Evolutionary conservation across 441 rosid genomes (phyloP), one percentile per base, ranked within the genome.

Genomic region (Eruca vesicaria): DNA sequence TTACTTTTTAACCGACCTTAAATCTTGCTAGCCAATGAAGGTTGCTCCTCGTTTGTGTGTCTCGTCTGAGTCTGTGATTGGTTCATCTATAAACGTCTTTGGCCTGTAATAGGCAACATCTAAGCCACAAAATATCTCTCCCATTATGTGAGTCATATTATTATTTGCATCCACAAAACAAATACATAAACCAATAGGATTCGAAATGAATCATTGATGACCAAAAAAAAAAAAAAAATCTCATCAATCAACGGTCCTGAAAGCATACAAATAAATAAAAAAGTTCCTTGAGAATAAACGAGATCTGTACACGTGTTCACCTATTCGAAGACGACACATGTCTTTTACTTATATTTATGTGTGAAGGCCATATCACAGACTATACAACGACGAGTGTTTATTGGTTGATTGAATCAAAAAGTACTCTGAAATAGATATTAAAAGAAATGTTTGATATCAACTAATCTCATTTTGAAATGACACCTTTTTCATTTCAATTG

Each of bases 41-140:
- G 67, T 7, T 73, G 78, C 59, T 78, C 81, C 78, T 78, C 45
- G 71, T 21, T 68, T 73, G 66, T 78, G 55, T 72, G 63, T 71
- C 58, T 50, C 61, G 38, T 71, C 73, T 45, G 4, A 77, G 64
- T 58, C 73, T 78, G 14, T 62, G 70, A 78, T 78, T 78, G 77
- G 73, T 16, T 72, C 60, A 6, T 33, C 65, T 38, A 48, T 66
- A 45, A 55, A 66, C 50, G 29, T 78, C 45, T 29, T 19, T 29
- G 57, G 71, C 75, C 68, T 63, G 57, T 68, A 21, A 63, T 73
- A 73, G 67, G 28, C 63, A 63, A 78, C 78, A 57, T 64, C 36
- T n/a, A 68, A 76, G 66, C 81, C 78, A 66, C n/a, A n/a, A n/a
- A n/a, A 53, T 11, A 52, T 38, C 7, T 38, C 63, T 68, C 56